Conservation (phyloP, 441 rosid species). For the Cnidoscolus chayamansa region DNA sequence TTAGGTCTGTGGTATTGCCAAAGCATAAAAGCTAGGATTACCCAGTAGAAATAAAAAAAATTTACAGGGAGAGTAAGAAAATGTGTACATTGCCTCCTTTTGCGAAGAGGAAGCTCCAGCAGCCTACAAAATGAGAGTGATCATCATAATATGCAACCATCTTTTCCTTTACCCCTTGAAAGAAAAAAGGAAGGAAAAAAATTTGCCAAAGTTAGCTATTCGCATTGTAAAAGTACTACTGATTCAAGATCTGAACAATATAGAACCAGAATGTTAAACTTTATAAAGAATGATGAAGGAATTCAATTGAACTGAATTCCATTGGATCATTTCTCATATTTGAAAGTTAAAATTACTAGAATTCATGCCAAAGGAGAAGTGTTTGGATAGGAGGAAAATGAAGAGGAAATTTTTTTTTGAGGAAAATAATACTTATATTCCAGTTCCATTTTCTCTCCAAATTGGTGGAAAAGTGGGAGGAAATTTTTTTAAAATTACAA, state of each 20-base stretch:
- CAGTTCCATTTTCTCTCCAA: no score
- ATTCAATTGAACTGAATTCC: no score
- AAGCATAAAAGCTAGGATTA: neutral
- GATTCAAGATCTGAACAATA: neutral
- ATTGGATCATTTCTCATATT: no score
- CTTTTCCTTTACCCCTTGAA: neutral
- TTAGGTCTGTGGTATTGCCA: conserved; percentile 43
- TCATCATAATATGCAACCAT: conserved; percentile 7
- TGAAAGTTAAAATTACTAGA: no score
- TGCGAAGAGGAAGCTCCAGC: conserved; percentile 58
- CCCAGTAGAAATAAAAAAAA: neutral
- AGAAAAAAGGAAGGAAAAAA: neutral
- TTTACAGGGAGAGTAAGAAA: neutral
- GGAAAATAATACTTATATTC: no score
- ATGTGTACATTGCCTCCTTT: conserved; percentile 56
- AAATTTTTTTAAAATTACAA: no score
- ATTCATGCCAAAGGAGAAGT: no score
- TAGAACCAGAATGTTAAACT: neutral
- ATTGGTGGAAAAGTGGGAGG: no score
- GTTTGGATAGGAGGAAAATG: no score
- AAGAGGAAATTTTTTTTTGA: no score
- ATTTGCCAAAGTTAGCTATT: neutral
- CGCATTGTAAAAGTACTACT: neutral
- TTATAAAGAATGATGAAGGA: neutral
- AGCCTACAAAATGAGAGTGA: conserved; percentile 47